Percentiles rank a stretch among this genome's conserved stretches.
Conservation (phyloP, 2,329 filamentous ascomycete genomes). For the Fusarium liriodendri region DNA sequence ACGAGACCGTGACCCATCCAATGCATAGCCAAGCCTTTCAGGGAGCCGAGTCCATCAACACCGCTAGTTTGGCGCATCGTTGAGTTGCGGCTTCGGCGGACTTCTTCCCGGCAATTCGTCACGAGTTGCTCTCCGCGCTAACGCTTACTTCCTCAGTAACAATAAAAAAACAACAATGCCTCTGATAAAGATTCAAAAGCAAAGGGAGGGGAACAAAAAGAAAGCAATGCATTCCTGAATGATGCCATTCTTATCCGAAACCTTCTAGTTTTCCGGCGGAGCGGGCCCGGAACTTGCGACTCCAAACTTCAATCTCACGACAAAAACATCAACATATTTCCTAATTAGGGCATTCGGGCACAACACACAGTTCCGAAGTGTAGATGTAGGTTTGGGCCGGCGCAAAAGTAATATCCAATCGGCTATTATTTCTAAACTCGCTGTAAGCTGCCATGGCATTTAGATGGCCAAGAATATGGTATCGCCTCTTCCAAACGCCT, state of each 20-base stretch:
- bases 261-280: not conserved
- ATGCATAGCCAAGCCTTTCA: not conserved
- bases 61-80: not conserved
- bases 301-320: not conserved
- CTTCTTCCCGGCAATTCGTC: constrained; percentile 19
- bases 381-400: not conserved
- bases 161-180: not conserved
- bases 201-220: not conserved
- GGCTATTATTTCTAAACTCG: not conserved
- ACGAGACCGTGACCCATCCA: not conserved
- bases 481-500: constrained; percentile 23
- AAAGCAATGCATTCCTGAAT: not conserved
- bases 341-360: constrained; percentile 8
- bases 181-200: not conserved
- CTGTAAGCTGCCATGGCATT: not conserved
- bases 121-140: not conserved
- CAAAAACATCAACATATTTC: constrained; percentile 12
- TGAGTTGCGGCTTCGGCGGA: constrained; percentile 8
- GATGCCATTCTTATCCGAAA: not conserved
- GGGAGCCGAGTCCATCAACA: not conserved
- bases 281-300: not conserved
- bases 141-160: not conserved
- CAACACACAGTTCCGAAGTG: not conserved
- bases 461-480: constrained; percentile 17
- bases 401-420: not conserved